These are phyloP conservation scores for carrot (Daucus carota) DNA, from an alignment of 129 eudicot genomes.

Conservation along the genomic window DH1_v3.0 NC_030385.2:614501-615000, in stretches of 20 bases:
- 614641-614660: neutral
- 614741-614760: neutral
- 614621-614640: neutral
- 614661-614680: neutral
- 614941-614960: slow-evolving; percentile 50
- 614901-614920: slow-evolving; percentile 42
- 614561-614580: neutral
- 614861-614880: neutral
- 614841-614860: neutral
- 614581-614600: neutral
- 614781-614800: neutral
- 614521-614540: neutral
- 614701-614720: neutral
- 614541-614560: neutral
- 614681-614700: neutral
- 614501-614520: neutral
- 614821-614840: neutral
- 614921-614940: slow-evolving; percentile 45
- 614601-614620: neutral
- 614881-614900: neutral
- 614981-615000: slow-evolving; percentile 19
- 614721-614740: neutral
- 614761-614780: too few relatives aligned
- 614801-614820: neutral
- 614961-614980: slow-evolving; percentile 29